These are phyloP conservation scores for Fusarium sp. DNA, from an alignment of 2,329 filamentous ascomycete species.

Conservation along the genomic window DNA sequence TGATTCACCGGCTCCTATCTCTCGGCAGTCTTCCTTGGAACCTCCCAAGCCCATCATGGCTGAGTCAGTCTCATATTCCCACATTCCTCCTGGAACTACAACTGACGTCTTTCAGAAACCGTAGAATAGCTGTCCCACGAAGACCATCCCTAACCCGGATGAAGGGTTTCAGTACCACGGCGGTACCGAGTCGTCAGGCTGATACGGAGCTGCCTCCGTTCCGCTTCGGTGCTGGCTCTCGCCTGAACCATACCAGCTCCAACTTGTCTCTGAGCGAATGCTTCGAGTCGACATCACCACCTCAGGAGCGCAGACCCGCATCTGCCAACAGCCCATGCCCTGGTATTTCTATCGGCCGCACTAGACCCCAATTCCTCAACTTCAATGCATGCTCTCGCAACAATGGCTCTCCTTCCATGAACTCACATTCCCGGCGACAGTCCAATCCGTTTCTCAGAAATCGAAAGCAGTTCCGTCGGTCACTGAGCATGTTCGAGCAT, in stretches of 20 bases:
- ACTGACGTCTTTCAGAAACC: slow-evolving; percentile 58
- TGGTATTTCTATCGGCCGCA: slow-evolving; percentile 68
- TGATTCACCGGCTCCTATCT: slow-evolving; percentile 66
- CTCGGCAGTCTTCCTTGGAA: slow-evolving; percentile 61
- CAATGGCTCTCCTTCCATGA: slow-evolving; percentile 78
- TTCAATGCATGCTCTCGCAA: slow-evolving; percentile 66
- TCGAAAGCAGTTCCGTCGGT: slow-evolving; percentile 89
- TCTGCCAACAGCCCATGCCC: slow-evolving; percentile 70
- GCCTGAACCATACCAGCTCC: slow-evolving; percentile 46
- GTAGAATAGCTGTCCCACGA: slow-evolving; percentile 74
- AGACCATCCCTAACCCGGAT: slow-evolving; percentile 80
- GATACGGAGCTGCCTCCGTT: slow-evolving; percentile 79
- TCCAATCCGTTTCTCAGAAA: slow-evolving; percentile 79
- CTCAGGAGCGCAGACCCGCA: slow-evolving; percentile 73
- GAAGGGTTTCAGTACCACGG: slow-evolving; percentile 79
- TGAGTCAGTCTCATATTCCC: slow-evolving; percentile 61
- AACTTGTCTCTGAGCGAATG: slow-evolving; percentile 79
- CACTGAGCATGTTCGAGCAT: slow-evolving; percentile 97
- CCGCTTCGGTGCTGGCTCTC: slow-evolving; percentile 70
- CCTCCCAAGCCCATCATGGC: slow-evolving; percentile 60
- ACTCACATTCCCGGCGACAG: slow-evolving; percentile 76
- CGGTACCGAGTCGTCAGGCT: slow-evolving; percentile 69
- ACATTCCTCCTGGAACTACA: slow-evolving; percentile 27
- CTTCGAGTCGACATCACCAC: slow-evolving; percentile 80
- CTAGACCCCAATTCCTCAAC: slow-evolving; percentile 74